Evolutionary conservation across 352 stramenopile species (phyloP), one percentile per base, ranked within the genome.

Genomic region (Globisporangium spiculum): DNA sequence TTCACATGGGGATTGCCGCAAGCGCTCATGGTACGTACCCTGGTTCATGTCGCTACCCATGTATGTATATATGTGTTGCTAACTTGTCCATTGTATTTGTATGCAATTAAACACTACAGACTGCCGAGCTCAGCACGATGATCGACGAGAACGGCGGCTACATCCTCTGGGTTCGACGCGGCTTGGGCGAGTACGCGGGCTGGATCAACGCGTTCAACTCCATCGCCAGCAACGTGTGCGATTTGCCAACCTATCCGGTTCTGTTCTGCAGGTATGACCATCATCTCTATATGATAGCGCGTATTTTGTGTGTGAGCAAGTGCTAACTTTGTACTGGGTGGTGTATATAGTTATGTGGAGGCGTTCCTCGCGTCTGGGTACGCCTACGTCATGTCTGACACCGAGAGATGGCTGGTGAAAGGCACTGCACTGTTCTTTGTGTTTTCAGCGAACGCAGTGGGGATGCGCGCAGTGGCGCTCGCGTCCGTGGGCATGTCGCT

Each of bases 161-260:
- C 72, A 94, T 95, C 55, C 69, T 92, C 34, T 95, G 88, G 86
- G 88, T 95, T n/a, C 85, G 83, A 14, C 83, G 85, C 12, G 86
- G 85, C 9, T 67, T 95, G 16, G 88, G 88, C n/a, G 73, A 91
- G 60, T 95, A 89, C 55, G 85, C 86, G 14, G 88, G 88, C 44
- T 95, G 87, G 84, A 66, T 95, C 55, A 95, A 95, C 70, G 85
- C 86, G 44, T 92, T 92, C 68, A 95, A 95, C 68, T 91, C 78
- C 48, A 90, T 95, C 36, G 84, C 83, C 52, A 93, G 84, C 76
- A 95, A 95, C 67, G 75, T 94, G 24, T 95, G 84, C 67, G 88
- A 95, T 67, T 68, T 95, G 69, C 88, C 88, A 20, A 93, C 84
- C 41, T 95, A 95, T 58, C 86, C 88, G 0, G 88, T 95, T 61